phyloP scores from a whole-genome alignment of 768 basidiomycete species.

The Leucocoprinus sp. region DNA sequence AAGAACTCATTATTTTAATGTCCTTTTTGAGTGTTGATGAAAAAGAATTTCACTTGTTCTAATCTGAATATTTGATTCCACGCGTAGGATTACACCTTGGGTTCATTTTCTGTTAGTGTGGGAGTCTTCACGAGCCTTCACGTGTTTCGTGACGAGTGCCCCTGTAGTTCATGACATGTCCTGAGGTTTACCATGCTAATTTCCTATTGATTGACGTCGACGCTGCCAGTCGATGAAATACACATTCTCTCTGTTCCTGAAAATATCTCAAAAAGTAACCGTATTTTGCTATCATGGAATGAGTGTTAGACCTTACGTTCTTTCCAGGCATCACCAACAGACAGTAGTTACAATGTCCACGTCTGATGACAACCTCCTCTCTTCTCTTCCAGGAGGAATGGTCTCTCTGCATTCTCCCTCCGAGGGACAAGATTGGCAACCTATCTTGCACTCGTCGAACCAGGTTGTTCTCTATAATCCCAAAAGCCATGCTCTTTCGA shows the following conservation, averaged over 20 bases:
- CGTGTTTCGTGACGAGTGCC: background rate
- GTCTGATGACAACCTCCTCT: conserved; percentile 6
- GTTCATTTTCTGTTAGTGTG: background rate
- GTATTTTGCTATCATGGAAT: too few relatives aligned
- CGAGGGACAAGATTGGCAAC: conserved; percentile 55
- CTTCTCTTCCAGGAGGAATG: conserved; percentile 11
- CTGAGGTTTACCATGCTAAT: background rate
- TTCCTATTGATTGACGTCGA: background rate
- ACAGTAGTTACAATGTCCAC: background rate
- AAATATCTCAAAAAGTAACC: too few relatives aligned
- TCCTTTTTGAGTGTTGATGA: too few relatives aligned
- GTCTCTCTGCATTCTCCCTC: conserved; percentile 12
- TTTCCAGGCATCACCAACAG: background rate
- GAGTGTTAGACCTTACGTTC: too few relatives aligned
- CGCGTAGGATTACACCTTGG: background rate
- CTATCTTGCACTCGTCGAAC: conserved; percentile 76
- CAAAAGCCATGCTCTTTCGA: conserved; percentile 73
- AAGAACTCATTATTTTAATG: too few relatives aligned
- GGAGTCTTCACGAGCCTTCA: background rate
- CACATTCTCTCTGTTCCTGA: too few relatives aligned
- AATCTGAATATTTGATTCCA: too few relatives aligned
- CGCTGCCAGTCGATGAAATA: background rate
- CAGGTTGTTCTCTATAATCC: conserved; percentile 87
- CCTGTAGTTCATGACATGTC: background rate
- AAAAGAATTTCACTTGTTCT: too few relatives aligned